Evolutionary conservation across 345 rosid genomes (phyloP).

Genomic region (Gossypium thurberi): DNA sequence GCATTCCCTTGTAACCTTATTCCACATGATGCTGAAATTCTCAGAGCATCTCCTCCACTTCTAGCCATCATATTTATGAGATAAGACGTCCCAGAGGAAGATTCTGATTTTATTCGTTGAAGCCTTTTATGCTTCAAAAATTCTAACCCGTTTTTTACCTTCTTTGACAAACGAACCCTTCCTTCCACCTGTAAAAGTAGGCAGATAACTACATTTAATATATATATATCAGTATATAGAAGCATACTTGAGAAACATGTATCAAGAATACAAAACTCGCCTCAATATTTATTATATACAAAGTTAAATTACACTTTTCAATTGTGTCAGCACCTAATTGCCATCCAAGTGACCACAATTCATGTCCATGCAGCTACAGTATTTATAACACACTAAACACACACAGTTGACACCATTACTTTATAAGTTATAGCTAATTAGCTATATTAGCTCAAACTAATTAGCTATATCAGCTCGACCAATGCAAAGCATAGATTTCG

Average conservation of each 20-base stretch:
- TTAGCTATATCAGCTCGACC: background rate
- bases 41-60: slow-evolving; percentile 84
- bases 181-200: slow-evolving; percentile 77
- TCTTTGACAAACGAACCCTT: slow-evolving; percentile 64
- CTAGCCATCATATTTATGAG: slow-evolving; percentile 46
- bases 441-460: background rate
- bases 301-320: background rate
- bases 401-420: background rate
- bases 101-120: slow-evolving; percentile 59
- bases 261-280: background rate
- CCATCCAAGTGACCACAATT: background rate
- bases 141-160: slow-evolving; percentile 65
- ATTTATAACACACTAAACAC: background rate
- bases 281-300: slow-evolving; percentile 14
- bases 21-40: slow-evolving; percentile 76
- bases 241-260: background rate
- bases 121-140: slow-evolving; percentile 79
- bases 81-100: slow-evolving; percentile 33
- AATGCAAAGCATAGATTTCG: background rate
- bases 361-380: background rate
- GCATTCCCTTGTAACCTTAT: slow-evolving; percentile 50
- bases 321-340: background rate
- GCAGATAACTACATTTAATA: slow-evolving; percentile 8
- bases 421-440: background rate
- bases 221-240: background rate